These are phyloP conservation scores for Dendrobium catenatum DNA, from an alignment of 106 monocot species.

Conservation along the genomic window DNA sequence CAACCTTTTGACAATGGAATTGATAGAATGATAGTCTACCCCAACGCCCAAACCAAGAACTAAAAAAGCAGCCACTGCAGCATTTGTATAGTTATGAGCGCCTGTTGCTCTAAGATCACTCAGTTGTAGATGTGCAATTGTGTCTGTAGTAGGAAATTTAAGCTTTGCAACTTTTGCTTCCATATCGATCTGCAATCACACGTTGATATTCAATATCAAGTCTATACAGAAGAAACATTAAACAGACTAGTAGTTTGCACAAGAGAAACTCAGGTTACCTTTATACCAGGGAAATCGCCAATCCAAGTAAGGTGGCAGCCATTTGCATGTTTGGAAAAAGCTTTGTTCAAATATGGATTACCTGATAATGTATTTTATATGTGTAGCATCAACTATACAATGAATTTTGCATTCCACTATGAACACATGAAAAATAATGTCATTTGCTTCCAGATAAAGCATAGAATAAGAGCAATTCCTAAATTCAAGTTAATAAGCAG, in stretches of 20 bases:
- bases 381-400: background rate
- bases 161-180: conserved; percentile 25
- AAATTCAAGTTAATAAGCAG: background rate
- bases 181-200: conserved; percentile 22
- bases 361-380: conserved; percentile 19
- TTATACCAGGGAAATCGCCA: conserved; percentile 40
- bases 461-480: background rate
- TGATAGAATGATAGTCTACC: conserved; percentile 17
- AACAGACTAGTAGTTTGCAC: background rate
- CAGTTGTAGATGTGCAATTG: conserved; percentile 14
- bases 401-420: background rate
- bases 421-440: background rate
- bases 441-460: background rate
- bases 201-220: background rate
- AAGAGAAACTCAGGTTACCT: conserved; percentile 15
- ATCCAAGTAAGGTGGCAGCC: conserved; percentile 35
- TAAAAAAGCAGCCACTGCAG: conserved; percentile 35
- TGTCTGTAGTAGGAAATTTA: conserved; percentile 7
- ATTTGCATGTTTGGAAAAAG: conserved; percentile 23
- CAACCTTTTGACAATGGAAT: conserved; percentile 15
- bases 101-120: conserved; percentile 35
- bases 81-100: conserved; percentile 37
- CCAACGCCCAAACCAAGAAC: conserved; percentile 45
- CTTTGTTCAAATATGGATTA: conserved; percentile 34
- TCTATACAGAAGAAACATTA: background rate